Base-by-base conservation (phyloP, 2,329 filamentous ascomycete genomes). In the Aspergillus sp. region DNA sequence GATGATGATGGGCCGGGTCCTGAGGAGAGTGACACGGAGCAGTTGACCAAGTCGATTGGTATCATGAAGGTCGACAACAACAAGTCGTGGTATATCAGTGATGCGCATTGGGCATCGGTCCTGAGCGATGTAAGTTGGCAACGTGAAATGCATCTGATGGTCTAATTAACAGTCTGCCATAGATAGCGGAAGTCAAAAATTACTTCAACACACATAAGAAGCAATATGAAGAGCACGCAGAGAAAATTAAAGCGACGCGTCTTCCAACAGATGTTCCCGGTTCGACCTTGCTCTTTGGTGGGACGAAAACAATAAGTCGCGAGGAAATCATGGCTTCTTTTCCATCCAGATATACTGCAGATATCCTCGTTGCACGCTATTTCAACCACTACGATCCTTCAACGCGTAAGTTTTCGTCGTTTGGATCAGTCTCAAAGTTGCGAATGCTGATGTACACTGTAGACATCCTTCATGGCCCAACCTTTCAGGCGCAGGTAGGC, bases 161-260 rank as follows among this genome's bases (percentile, higher is more conserved):
- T 45, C 6, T 41, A 47, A 26, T 60, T 55, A 58, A 16, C 19
- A 4, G 45, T 6, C 44, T n/a, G 19, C 5, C 33, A 24, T 50
- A 87, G 81, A 94, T 99, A 58, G 80, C 89, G 9, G 94, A 99
- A 75, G 93, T 99, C 22, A 95, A 93, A 67, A 92, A 87, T 61
- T 96, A 94, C 73, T 97, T 95, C 64, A 74, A 76, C 16, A 84
- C 81, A 33, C 90, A 96, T 73, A 95, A 94, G 70, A 92, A 94
- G 66, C 91, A 96, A 59, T 80, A 93, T 54, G 90, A 95, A 66
- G 86, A 85, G 53, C 91, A 92, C 61, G 85, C 90, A 61, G 85
- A 89, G 62, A 87, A 85, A 62, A 85, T 95, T 47, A 82, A 86
- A 67, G 83, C 83, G 42, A 83, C 83, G 36, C 90, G 88, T 62